These are phyloP conservation scores for Diaporthe australafricana DNA, from an alignment of 2,329 filamentous ascomycete genomes.

Conservation along the genomic window DNA sequence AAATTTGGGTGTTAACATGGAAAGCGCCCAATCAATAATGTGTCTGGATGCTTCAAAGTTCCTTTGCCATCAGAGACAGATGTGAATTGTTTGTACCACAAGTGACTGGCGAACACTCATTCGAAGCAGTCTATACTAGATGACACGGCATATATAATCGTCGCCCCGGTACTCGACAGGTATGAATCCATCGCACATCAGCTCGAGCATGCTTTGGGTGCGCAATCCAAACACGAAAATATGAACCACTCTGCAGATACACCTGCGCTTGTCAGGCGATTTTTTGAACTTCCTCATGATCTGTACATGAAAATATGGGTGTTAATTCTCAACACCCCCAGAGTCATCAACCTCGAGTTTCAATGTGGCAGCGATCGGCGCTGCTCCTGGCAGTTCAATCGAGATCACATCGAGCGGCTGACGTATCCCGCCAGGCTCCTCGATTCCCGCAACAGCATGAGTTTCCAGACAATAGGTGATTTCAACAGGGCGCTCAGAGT, in stretches of 20 bases:
- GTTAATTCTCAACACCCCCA: neutral
- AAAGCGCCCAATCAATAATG: too few species aligned
- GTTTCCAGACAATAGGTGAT: neutral
- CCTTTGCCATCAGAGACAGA: too few species aligned
- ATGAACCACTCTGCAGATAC: neutral
- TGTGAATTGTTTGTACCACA: too few species aligned
- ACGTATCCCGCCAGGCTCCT: neutral
- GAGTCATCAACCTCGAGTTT: neutral
- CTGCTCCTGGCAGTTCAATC: neutral
- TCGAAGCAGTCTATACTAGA: neutral
- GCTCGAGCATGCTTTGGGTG: neutral
- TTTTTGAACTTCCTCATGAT: neutral
- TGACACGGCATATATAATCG: neutral
- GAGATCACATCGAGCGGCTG: neutral
- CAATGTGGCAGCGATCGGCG: neutral
- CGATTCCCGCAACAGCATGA: neutral
- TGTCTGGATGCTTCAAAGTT: too few species aligned
- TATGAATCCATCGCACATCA: neutral
- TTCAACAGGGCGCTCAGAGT: neutral
- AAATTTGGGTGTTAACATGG: too few species aligned
- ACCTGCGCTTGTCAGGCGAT: neutral
- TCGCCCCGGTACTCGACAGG: neutral
- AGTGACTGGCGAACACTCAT: too few species aligned
- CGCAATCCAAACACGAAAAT: neutral
- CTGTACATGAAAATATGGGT: neutral